Evolutionary conservation across 306 rosid species (phyloP), one percentile per base, ranked within the genome.

Genomic region (Begonia loranthoides): DNA sequence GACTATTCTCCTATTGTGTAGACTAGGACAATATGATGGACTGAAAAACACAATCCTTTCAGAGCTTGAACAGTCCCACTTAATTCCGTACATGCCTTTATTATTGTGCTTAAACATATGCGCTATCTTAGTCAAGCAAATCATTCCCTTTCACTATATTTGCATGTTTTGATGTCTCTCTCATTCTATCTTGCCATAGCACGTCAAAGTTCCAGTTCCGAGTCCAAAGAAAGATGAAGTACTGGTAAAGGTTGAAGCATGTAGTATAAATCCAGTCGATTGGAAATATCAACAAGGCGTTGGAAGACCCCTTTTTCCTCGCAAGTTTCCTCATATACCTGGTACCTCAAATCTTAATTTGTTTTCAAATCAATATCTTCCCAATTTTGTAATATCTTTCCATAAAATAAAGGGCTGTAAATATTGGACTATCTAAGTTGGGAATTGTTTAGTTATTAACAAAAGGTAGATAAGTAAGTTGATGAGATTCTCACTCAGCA

Each of bases 281-380:
- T 79, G 93, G 85, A 82, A 79, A 68, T 72, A 81, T 68, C 93
- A 82, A 68, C 72, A 64, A 54, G 95, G 95, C 46, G 0, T 15
- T 17, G 34, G 71, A 5, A 67, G 85, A 17, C 68, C 76, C 65
- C 3, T 79, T 48, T 0, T 72, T 0, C 95, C 93, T 48, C 49
- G 74, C 44, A 51, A 51, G 9, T 62, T 86, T 49, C 95, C 95
- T 45, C 63, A 76, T 36, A 66, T 66, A 47, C 95, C 93, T 9
- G 64, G 95, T 86, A 72, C 54, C 15, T 43, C 40, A 21, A 12
- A 28, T 28, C 59, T 43, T 54, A 41, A 40, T 52, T 41, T 4
- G 47, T 9, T 17, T 47, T 43, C 33, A 48, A 41, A 41, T 43
- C n/a, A 43, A 10, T 11, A 11, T 43, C 15, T 43, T 11, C 13